Conservation (phyloP, 257 asterid species). For the Solanum okadae region DNA sequence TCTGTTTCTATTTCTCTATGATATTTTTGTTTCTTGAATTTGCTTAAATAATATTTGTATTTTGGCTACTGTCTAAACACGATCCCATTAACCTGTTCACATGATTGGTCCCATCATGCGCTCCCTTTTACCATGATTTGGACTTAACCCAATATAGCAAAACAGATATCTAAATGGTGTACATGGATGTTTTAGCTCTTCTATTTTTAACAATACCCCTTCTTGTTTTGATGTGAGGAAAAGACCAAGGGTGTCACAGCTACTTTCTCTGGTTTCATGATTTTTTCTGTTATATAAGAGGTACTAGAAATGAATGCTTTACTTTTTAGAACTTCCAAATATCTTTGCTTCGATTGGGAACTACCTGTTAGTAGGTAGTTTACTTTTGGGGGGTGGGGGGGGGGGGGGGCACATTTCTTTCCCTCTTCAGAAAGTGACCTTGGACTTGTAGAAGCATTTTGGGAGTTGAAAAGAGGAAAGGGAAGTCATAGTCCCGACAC, state of each 20-base stretch:
- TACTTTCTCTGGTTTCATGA: neutral
- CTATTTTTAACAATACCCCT: neutral
- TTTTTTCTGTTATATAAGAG: neutral
- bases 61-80: neutral
- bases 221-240: neutral
- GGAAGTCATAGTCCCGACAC: neutral
- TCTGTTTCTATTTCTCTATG: constrained; percentile 22
- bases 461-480: neutral
- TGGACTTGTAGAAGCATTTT: neutral
- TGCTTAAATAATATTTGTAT: neutral
- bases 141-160: neutral
- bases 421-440: neutral
- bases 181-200: neutral
- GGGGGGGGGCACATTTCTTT: neutral
- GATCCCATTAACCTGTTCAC: neutral
- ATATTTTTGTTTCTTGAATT: neutral
- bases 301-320: neutral
- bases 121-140: neutral
- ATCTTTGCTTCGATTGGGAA: neutral
- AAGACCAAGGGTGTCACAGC: neutral
- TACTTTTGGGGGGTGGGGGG: neutral
- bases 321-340: neutral
- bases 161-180: neutral
- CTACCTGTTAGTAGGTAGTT: neutral
- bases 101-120: neutral